These are phyloP conservation scores for Heliamphora pulchella DNA, from an alignment of 179 eudicot genomes.

Conservation along the genomic window DNA sequence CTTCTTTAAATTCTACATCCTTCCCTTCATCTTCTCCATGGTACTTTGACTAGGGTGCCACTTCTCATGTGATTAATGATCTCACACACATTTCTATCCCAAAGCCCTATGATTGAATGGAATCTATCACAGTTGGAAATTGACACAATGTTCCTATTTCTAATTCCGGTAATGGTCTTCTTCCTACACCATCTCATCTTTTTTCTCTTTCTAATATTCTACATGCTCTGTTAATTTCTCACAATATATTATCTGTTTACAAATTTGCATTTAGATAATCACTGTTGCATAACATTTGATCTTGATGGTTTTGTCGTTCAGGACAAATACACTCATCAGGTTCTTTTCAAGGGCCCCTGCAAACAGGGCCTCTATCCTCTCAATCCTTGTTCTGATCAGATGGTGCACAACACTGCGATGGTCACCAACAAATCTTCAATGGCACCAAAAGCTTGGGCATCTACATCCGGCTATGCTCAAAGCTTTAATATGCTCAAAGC, in stretches of 20 bases:
- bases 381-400: not conserved
- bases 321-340: not conserved
- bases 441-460: not conserved
- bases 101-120: not conserved
- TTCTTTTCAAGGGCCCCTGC: not conserved
- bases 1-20: not conserved
- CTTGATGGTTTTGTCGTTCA: not conserved
- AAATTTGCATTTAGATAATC: not conserved
- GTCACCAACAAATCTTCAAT: too few relatives aligned
- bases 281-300: too few relatives aligned
- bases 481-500: too few relatives aligned
- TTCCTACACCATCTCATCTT: not conserved
- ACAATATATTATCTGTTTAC: not conserved
- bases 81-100: not conserved
- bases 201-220: too few relatives aligned
- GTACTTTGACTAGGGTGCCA: not conserved
- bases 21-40: not conserved
- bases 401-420: not conserved
- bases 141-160: not conserved
- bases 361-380: not conserved
- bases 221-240: not conserved
- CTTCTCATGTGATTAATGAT: not conserved
- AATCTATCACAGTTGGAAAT: not conserved
- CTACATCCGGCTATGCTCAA: too few relatives aligned
- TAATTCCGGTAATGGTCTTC: not conserved